Percentiles rank a stretch among this genome's conserved stretches.
Evolutionary conservation across 805 yeast genomes (phyloP).

Genomic region (Candida pseudoglaebosa): DNA sequence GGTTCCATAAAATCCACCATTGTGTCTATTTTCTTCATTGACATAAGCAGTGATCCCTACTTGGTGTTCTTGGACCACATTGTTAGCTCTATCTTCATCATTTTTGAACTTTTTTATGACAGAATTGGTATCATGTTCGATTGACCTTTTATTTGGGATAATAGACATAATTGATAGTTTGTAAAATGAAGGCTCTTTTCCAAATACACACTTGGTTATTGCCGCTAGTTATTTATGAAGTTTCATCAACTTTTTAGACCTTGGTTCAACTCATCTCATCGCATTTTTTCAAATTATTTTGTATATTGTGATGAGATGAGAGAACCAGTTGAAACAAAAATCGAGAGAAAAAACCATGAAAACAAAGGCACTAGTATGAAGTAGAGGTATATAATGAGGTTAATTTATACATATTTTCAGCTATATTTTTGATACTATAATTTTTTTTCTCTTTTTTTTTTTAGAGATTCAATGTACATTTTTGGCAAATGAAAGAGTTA

Average conservation of each 20-base stretch:
- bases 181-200: background rate
- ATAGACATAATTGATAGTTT: background rate
- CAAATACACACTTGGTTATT: background rate
- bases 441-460: too few relatives aligned
- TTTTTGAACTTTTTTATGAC: background rate
- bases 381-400: too few relatives aligned
- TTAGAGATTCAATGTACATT: too few relatives aligned
- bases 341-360: too few relatives aligned
- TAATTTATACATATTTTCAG: too few relatives aligned
- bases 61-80: slow-evolving; percentile 20
- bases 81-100: background rate
- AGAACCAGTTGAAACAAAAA: too few relatives aligned
- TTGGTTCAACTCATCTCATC: slow-evolving; percentile 2
- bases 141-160: slow-evolving; percentile 1
- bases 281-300: slow-evolving; percentile 3
- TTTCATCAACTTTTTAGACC: background rate
- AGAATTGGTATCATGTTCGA: background rate
- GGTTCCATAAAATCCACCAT: slow-evolving; percentile 67
- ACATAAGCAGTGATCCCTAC: slow-evolving; percentile 84
- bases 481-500: too few relatives aligned
- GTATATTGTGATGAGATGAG: too few relatives aligned
- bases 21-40: slow-evolving; percentile 29
- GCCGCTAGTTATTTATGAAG: slow-evolving; percentile 2
- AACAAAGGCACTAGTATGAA: too few relatives aligned
- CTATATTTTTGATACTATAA: too few relatives aligned